Base-by-base conservation (phyloP, 2,329 filamentous ascomycete species). In the Torrubiella hemipterigena region DNA sequence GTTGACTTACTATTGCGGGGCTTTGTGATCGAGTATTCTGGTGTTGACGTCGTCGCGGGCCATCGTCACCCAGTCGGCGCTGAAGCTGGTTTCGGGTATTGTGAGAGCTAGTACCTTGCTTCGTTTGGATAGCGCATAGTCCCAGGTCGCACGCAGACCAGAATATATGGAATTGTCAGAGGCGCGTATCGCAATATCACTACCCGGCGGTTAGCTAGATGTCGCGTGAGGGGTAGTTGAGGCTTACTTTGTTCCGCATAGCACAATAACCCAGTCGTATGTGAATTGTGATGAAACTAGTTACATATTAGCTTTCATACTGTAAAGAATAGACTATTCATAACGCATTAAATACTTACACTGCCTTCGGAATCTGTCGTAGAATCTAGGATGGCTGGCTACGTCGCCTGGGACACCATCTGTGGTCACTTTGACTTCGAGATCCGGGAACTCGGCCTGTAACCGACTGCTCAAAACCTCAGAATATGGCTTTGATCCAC, bases 101-200 rank as follows among this genome's bases (percentile, higher is more conserved):
- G 75, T 81, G 29, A 81, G 56, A 5, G 73, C 73, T 3, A 81
- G 63, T 7, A 81, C 66, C 36, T 71, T 71, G 42, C 59, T 58
- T 9, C 63, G 62, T 17, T 58, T 56, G 1, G 48, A 44, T 2
- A 77, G 55, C 2, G 67, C 58, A 3, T 69, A 49, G 26, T 58
- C 49, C 64, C 69, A 81, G 22, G 58, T 49, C 8, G 55, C 46
- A 38, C 66, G 52, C 11, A 79, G 61, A 7, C 55, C 54, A 6
- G 57, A 43, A 40, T 66, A 67, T 15, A 77, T 67, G 2, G 54
- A 44, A 1, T 62, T 49, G 7, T 59, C 41, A 0, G 48, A 31
- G 6, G 51, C 36, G 7, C 47, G 45, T 37, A 56, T 56, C 15
- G 50, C 65, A 5, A 80, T 48, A 40, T 81, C 75, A 43, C 63